These are phyloP conservation scores for Plasmodium fragile DNA, from an alignment of 169 alveolate species.

Conservation along the genomic window DNA sequence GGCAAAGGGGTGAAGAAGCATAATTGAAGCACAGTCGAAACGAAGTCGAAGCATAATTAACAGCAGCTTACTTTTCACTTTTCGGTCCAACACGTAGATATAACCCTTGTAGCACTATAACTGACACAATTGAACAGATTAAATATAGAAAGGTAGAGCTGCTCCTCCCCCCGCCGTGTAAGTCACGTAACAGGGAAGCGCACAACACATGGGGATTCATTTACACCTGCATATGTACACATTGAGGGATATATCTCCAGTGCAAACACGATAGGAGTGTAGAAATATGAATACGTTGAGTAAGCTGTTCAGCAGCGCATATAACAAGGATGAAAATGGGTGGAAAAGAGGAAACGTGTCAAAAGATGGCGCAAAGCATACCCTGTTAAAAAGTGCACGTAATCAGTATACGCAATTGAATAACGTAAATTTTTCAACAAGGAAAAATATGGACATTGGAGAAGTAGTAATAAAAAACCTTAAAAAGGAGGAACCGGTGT, in stretches of 20 bases:
- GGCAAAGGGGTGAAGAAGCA: neutral
- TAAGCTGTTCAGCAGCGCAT: constrained; percentile 12
- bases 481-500: constrained; percentile 4
- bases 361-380: neutral
- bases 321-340: constrained; percentile 24
- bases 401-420: constrained; percentile 3
- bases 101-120: neutral
- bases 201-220: constrained; percentile 1
- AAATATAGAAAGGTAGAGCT: neutral
- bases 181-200: neutral
- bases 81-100: neutral
- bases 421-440: neutral
- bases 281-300: constrained; percentile 45
- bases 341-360: constrained; percentile 20
- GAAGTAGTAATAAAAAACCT: neutral
- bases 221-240: neutral
- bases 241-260: neutral
- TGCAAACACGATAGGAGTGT: neutral
- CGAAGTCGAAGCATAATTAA: neutral
- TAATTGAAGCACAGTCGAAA: neutral
- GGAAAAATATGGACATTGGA: constrained; percentile 13
- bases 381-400: constrained; percentile 10
- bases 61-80: neutral
- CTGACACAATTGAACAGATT: neutral
- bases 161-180: neutral